A percentile compares a stretch with the other conserved stretches of the same genome.
Conservation (phyloP, 176 grass and related monocot species). For the Eragrostis nindensis region DNA sequence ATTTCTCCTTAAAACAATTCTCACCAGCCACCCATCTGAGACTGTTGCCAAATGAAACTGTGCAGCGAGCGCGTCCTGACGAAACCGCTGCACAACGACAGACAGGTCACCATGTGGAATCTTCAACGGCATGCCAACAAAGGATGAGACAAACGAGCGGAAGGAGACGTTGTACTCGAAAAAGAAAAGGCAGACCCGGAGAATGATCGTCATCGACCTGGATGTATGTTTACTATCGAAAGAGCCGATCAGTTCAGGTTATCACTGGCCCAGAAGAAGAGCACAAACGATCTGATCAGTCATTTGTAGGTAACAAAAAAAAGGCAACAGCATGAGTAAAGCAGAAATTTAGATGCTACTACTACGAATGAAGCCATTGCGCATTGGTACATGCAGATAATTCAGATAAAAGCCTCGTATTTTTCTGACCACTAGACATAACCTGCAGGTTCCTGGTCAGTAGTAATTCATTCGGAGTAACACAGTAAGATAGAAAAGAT, state of each 20-base stretch:
- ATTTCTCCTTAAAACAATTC: neutral
- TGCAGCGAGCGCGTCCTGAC: neutral
- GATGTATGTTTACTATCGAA: neutral
- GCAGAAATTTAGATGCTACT: no score
- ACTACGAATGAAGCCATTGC: no score
- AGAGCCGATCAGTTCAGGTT: neutral
- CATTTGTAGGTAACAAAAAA: neutral
- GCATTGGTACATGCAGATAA: neutral
- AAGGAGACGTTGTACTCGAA: slow-evolving; percentile 1
- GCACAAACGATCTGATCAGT: neutral
- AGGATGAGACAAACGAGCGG: neutral
- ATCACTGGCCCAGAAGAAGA: neutral
- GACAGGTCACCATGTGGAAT: neutral
- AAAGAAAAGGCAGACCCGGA: neutral
- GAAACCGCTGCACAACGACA: neutral
- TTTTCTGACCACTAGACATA: neutral
- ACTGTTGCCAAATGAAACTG: neutral
- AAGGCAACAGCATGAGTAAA: neutral
- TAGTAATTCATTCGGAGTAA: no score
- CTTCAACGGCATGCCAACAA: neutral
- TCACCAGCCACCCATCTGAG: neutral
- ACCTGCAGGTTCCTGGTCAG: neutral
- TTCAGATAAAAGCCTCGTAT: neutral
- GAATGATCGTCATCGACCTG: no score
- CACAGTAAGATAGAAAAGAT: neutral